Conservation (phyloP, 768 basidiomycete genomes). For the Trametes cinnabarina region DNA sequence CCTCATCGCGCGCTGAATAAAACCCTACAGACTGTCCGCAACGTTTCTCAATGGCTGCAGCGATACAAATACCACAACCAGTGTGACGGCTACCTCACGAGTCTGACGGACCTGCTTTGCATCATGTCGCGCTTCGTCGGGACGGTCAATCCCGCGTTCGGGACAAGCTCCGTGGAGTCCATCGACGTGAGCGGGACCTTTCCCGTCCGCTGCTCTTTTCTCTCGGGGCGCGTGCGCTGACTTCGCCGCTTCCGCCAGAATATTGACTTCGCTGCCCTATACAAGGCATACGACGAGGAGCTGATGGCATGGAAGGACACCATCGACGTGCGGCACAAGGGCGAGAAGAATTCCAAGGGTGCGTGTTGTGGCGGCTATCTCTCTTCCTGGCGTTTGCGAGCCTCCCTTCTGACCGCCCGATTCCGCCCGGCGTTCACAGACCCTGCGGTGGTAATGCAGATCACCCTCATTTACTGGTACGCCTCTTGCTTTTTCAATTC, state of each 20-base stretch:
- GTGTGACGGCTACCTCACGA: slow-evolving; percentile 30
- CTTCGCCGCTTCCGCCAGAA: slow-evolving; percentile 18
- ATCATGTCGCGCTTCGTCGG: slow-evolving; percentile 32
- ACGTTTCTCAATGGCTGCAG: slow-evolving; percentile 25
- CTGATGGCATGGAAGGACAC: slow-evolving; percentile 21
- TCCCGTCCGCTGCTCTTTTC: neutral
- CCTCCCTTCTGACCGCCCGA: neutral
- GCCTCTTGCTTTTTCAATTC: neutral
- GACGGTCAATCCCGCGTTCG: slow-evolving; percentile 22
- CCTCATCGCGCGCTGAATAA: slow-evolving; percentile 11
- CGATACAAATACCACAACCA: slow-evolving; percentile 27
- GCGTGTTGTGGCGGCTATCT: neutral
- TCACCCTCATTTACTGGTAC: slow-evolving; percentile 17
- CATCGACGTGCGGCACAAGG: slow-evolving; percentile 17
- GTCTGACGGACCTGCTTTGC: slow-evolving; percentile 31
- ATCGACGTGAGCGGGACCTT: slow-evolving; percentile 10
- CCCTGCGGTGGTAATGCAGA: slow-evolving; percentile 16
- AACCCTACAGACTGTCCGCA: slow-evolving; percentile 36
- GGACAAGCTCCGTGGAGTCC: slow-evolving; percentile 15
- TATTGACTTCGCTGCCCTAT: slow-evolving; percentile 21
- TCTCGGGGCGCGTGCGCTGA: neutral
- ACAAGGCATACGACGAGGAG: slow-evolving; percentile 27
- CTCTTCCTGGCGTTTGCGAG: neutral
- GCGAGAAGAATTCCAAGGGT: slow-evolving; percentile 21
- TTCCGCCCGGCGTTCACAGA: neutral